Conservation (phyloP, 306 rosid species). For the Calophaca sinica region DNA sequence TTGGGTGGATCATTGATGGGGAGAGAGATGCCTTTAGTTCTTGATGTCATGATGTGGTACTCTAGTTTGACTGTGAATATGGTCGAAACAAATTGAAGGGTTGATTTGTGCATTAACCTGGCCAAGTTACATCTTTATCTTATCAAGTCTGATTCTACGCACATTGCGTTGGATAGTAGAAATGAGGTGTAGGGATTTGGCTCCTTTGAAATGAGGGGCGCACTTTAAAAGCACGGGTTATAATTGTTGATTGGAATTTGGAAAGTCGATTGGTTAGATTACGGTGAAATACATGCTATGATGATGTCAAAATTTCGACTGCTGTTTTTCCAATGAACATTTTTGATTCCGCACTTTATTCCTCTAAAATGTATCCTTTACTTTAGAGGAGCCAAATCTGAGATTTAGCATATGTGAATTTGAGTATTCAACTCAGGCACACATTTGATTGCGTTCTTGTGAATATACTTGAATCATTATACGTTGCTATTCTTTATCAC, state of each 20-base stretch:
- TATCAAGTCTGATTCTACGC: slow-evolving; percentile 34
- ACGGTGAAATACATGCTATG: not conserved
- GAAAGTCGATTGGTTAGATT: not conserved
- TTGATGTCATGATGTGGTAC: slow-evolving; percentile 39
- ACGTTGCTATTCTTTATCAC: not conserved
- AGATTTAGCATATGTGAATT: slow-evolving; percentile 31
- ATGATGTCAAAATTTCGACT: not conserved
- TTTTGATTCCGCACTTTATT: not conserved
- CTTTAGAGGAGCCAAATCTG: not conserved
- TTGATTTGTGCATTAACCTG: slow-evolving; percentile 26
- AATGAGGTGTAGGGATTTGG: not conserved
- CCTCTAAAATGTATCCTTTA: slow-evolving; percentile 9
- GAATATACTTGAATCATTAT: slow-evolving; percentile 31
- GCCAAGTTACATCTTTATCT: slow-evolving; percentile 20
- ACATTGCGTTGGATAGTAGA: slow-evolving; percentile 17
- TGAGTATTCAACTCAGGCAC: slow-evolving; percentile 30
- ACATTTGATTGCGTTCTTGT: slow-evolving; percentile 15
- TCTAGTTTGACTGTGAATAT: slow-evolving; percentile 36
- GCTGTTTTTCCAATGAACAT: not conserved
- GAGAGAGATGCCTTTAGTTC: slow-evolving; percentile 29
- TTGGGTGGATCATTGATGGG: slow-evolving; percentile 14
- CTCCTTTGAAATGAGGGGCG: not conserved
- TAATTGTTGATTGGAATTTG: slow-evolving; percentile 5
- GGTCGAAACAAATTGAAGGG: slow-evolving; percentile 23
- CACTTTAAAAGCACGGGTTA: not conserved